Conservation (phyloP, 768 basidiomycete species). For the Coprinellus aureogranulatus region DNA sequence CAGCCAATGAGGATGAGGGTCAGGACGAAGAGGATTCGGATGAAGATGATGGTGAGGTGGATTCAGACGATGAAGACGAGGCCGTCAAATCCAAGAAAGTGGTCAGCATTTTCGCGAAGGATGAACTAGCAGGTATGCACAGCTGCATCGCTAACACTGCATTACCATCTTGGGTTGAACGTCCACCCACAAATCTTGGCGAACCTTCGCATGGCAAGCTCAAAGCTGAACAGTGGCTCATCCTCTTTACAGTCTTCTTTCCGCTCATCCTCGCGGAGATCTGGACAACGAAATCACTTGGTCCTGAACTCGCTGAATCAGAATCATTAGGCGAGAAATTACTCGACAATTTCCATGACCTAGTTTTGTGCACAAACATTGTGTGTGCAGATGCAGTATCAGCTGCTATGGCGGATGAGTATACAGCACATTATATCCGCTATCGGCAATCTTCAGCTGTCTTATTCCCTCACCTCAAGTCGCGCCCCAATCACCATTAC, state of each 20-base stretch:
- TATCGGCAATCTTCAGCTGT: constrained; percentile 14
- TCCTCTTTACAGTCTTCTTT: constrained; percentile 17
- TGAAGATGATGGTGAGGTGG: too few species aligned
- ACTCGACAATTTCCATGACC: constrained; percentile 20
- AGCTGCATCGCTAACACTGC: constrained; percentile 11
- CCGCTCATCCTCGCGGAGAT: constrained; percentile 21
- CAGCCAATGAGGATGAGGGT: too few species aligned
- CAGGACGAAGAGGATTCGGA: too few species aligned
- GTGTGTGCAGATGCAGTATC: constrained; percentile 14
- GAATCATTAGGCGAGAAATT: constrained; percentile 3
- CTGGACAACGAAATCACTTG: constrained; percentile 8
- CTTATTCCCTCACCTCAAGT: constrained; percentile 16
- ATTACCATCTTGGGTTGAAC: constrained; percentile 17
- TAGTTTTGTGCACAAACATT: constrained; percentile 22
- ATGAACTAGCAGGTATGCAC: constrained; percentile 6
- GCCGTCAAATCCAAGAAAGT: neutral
- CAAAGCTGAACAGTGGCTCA: constrained; percentile 22
- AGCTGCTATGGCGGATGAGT: constrained; percentile 8
- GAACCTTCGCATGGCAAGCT: constrained; percentile 21
- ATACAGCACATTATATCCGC: constrained; percentile 16
- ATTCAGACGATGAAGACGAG: neutral
- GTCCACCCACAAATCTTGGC: constrained; percentile 20
- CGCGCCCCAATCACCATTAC: constrained; percentile 24
- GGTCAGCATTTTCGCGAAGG: constrained; percentile 4
- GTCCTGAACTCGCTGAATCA: neutral